Conservation (phyloP, 768 basidiomycete genomes). For the Leccinum subgranulosum region DNA sequence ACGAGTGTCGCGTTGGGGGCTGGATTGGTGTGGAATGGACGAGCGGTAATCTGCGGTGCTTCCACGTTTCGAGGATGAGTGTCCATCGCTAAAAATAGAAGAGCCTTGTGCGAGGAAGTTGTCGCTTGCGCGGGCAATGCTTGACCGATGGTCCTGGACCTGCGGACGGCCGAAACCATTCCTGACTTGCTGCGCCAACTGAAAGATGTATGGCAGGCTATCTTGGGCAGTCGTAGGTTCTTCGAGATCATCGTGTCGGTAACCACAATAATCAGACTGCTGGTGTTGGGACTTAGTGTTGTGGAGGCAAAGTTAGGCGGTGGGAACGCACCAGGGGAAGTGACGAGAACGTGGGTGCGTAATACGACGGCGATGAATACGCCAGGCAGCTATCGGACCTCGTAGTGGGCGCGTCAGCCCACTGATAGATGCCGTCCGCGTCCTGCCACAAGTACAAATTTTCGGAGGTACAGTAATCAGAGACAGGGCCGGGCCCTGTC, state of each 20-base stretch:
- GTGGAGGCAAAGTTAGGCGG: background rate
- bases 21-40: constrained; percentile 14
- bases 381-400: constrained; percentile 25
- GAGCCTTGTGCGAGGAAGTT: constrained; percentile 32
- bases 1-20: constrained; percentile 15
- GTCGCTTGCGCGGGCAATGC: constrained; percentile 33
- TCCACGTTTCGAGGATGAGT: constrained; percentile 17
- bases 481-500: constrained; percentile 3
- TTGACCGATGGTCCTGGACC: constrained; percentile 29
- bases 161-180: constrained; percentile 19
- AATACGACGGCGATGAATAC: constrained; percentile 16
- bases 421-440: constrained; percentile 26
- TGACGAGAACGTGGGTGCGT: constrained; percentile 14
- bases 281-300: constrained; percentile 1
- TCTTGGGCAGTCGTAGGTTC: constrained; percentile 14
- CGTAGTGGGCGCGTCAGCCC: constrained; percentile 22
- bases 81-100: constrained; percentile 26
- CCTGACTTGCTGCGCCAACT: constrained; percentile 24
- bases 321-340: constrained; percentile 16
- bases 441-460: constrained; percentile 30
- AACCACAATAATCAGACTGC: constrained; percentile 17
- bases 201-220: constrained; percentile 17
- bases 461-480: constrained; percentile 27
- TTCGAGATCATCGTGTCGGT: constrained; percentile 18
- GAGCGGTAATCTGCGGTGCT: constrained; percentile 16